Percentiles rank a stretch among this genome's conserved stretches.
Evolutionary conservation across 352 stramenopile species (phyloP).

Genomic region (Phytophthora aleatoria): DNA sequence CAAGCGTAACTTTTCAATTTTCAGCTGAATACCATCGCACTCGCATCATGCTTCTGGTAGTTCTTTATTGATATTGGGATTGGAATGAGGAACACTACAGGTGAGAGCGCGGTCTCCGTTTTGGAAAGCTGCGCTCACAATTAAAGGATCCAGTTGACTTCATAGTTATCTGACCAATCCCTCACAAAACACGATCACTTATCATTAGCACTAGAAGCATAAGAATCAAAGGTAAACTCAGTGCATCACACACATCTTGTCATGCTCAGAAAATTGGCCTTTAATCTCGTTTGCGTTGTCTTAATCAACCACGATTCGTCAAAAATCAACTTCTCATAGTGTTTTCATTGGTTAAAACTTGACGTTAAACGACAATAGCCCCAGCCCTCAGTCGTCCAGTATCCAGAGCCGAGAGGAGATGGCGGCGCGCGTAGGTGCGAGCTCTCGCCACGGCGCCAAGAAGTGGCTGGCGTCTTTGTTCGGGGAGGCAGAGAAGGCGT

Average conservation of each 20-base stretch:
- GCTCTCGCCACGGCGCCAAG: constrained; percentile 60
- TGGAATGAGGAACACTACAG: constrained; percentile 82
- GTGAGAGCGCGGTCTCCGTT: constrained; percentile 76
- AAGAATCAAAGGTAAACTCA: not conserved
- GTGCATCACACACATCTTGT: too few species aligned
- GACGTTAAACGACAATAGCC: constrained; percentile 4
- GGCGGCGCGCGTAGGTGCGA: constrained; percentile 52
- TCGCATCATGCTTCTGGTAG: constrained; percentile 2
- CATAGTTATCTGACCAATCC: constrained; percentile 88
- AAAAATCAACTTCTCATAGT: constrained; percentile 1
- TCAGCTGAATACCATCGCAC: constrained; percentile 67
- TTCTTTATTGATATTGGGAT: constrained; percentile 18
- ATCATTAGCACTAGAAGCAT: not conserved
- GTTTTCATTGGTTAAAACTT: constrained; percentile 4
- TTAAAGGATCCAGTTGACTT: constrained; percentile 88
- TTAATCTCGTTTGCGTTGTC: constrained; percentile 17
- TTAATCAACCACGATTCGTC: constrained; percentile 9
- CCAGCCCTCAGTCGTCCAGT: constrained; percentile 13
- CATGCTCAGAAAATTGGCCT: too few species aligned
- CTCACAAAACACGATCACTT: not conserved
- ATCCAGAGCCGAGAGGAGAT: constrained; percentile 32
- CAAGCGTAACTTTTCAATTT: constrained; percentile 90
- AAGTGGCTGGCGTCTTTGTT: constrained; percentile 86
- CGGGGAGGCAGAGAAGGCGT: constrained; percentile 50
- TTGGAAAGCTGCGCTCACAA: constrained; percentile 73